These are phyloP conservation scores for Fusarium odoratissimum DNA, from an alignment of 2,329 filamentous ascomycete species.

Conservation along the genomic window DNA sequence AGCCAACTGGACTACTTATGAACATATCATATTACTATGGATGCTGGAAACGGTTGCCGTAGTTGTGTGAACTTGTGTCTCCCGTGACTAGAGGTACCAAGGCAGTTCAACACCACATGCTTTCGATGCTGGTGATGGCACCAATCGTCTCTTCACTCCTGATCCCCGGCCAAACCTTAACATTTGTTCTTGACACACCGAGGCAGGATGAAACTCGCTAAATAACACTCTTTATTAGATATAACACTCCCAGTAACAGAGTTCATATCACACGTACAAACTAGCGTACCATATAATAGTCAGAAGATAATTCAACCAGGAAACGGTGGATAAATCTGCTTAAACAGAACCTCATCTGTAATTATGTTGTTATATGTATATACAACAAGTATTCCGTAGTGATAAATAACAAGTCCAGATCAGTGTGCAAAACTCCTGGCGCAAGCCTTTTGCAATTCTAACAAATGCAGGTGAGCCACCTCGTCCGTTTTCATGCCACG, in stretches of 20 bases:
- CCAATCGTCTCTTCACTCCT: neutral
- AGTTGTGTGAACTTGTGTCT: neutral
- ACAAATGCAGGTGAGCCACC: conserved; percentile 32
- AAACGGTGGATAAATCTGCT: neutral
- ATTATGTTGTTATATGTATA: neutral
- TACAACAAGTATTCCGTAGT: neutral
- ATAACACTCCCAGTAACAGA: neutral
- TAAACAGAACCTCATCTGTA: neutral
- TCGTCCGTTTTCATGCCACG: conserved; percentile 15
- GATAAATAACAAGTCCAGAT: neutral
- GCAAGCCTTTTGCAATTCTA: conserved; percentile 29
- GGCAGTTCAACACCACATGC: neutral
- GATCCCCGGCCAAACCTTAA: no score
- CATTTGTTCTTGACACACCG: neutral
- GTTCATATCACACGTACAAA: conserved; percentile 16
- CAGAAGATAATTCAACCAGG: neutral
- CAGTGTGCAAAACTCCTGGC: conserved; percentile 5
- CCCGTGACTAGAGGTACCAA: neutral
- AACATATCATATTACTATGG: neutral
- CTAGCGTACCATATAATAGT: neutral
- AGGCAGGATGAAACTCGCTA: neutral
- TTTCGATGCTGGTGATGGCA: neutral
- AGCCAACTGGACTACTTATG: neutral
- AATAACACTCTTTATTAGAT: conserved; percentile 10
- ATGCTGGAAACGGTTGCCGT: neutral